Evolutionary conservation across 306 rosid genomes (phyloP).

Genomic region (Betula pendula): DNA sequence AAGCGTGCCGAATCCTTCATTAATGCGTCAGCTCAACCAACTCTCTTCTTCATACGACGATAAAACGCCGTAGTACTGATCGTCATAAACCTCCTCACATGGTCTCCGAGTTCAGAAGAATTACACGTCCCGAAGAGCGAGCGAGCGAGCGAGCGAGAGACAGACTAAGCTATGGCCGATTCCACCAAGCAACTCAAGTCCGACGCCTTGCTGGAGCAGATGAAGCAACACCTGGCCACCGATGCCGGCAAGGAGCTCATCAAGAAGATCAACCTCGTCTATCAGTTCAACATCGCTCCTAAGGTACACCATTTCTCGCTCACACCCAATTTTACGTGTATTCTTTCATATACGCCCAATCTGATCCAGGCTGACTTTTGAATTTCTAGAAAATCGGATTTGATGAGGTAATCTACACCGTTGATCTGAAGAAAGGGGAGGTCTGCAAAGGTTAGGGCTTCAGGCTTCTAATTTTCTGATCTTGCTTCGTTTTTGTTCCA

Average conservation of each 20-base stretch:
- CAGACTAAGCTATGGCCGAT: constrained; percentile 35
- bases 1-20: no score
- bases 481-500: background rate
- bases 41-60: no score
- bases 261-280: constrained; percentile 67
- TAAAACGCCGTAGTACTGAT: background rate
- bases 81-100: no score
- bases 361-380: background rate
- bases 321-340: background rate
- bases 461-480: background rate
- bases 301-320: constrained; percentile 42
- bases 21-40: no score
- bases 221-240: constrained; percentile 73
- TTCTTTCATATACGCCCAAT: no score
- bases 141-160: background rate
- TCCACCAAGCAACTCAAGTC: constrained; percentile 55
- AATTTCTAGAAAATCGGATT: constrained; percentile 73
- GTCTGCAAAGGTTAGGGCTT: constrained; percentile 68
- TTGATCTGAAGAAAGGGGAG: constrained; percentile 91
- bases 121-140: background rate
- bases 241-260: constrained; percentile 67
- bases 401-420: constrained; percentile 63
- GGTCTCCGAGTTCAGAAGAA: background rate
- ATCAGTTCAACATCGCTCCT: constrained; percentile 83
- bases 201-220: constrained; percentile 63